These are phyloP conservation scores for Alternaria sp. DNA, from an alignment of 2,329 filamentous ascomycete genomes.

Conservation along the genomic window DNA sequence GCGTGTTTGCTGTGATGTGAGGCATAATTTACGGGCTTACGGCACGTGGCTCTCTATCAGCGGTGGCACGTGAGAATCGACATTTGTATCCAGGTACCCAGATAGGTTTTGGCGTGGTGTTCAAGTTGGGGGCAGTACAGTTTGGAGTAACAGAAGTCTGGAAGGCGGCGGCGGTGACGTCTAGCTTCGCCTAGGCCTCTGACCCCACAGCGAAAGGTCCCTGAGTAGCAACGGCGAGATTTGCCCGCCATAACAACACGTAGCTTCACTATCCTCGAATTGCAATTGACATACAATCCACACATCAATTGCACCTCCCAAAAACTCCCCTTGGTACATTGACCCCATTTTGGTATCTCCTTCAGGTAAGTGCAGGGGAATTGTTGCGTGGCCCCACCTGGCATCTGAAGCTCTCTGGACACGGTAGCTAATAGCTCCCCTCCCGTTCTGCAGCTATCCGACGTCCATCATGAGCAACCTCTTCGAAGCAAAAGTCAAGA, in stretches of 20 bases:
- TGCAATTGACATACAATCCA: slow-evolving; percentile 7
- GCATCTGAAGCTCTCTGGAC: slow-evolving; percentile 23
- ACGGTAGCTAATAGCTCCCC: slow-evolving; percentile 39
- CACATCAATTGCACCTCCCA: slow-evolving; percentile 19
- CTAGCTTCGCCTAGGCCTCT: slow-evolving; percentile 20
- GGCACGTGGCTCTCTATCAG: not conserved
- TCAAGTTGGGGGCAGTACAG: not conserved
- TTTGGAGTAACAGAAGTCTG: not conserved
- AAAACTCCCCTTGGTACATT: not conserved
- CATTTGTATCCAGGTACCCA: not conserved
- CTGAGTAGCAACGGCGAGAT: slow-evolving; percentile 20
- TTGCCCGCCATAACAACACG: slow-evolving; percentile 23
- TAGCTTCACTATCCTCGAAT: slow-evolving; percentile 16
- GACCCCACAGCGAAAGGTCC: slow-evolving; percentile 22
- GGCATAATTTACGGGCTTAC: not conserved
- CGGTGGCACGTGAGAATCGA: not conserved
- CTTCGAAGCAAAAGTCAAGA: slow-evolving; percentile 74
- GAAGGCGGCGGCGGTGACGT: slow-evolving; percentile 13
- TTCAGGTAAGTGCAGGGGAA: slow-evolving; percentile 12
- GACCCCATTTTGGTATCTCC: slow-evolving; percentile 13
- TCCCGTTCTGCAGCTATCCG: slow-evolving; percentile 22
- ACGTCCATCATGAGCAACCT: slow-evolving; percentile 40
- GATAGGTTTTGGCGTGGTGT: not conserved
- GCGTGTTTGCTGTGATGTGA: not conserved
- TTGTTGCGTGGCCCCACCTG: slow-evolving; percentile 12